Evolutionary conservation across 768 basidiomycete species (phyloP).

Genomic region (Rhodotorula sphaerocarpa): DNA sequence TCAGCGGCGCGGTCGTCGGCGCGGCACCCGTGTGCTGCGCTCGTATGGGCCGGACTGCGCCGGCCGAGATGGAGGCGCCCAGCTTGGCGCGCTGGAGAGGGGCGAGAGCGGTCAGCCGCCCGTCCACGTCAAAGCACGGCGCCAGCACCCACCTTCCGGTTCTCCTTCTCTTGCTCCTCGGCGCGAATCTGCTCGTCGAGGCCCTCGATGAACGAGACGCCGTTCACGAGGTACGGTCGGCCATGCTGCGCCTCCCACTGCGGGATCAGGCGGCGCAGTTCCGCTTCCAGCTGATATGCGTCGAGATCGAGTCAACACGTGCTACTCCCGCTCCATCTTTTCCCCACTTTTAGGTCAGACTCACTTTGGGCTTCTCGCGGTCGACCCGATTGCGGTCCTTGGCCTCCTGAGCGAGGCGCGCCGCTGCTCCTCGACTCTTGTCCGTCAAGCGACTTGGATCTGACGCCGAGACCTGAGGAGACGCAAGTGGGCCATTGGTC

Average conservation of each 20-base stretch:
- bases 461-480: constrained; percentile 58
- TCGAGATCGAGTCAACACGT: too few species aligned
- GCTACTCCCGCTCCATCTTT: too few species aligned
- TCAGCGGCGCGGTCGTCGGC: constrained; percentile 10
- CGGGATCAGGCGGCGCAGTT: constrained; percentile 67
- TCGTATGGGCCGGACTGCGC: constrained; percentile 11
- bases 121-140: not conserved
- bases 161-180: constrained; percentile 67
- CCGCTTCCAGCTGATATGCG: constrained; percentile 66
- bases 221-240: constrained; percentile 72
- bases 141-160: constrained; percentile 15
- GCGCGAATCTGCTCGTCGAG: constrained; percentile 62
- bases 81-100: constrained; percentile 14
- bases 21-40: constrained; percentile 20
- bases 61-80: constrained; percentile 1
- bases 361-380: constrained; percentile 84
- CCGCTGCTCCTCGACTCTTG: constrained; percentile 59
- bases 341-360: too few species aligned
- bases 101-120: not conserved
- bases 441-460: constrained; percentile 77
- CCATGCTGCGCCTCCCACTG: constrained; percentile 73
- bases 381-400: constrained; percentile 91
- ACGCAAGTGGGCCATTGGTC: too few species aligned
- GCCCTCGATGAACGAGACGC: constrained; percentile 67
- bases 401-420: constrained; percentile 80